Base-by-base conservation (phyloP, 345 rosid species). In the Turnera subulata region DNA sequence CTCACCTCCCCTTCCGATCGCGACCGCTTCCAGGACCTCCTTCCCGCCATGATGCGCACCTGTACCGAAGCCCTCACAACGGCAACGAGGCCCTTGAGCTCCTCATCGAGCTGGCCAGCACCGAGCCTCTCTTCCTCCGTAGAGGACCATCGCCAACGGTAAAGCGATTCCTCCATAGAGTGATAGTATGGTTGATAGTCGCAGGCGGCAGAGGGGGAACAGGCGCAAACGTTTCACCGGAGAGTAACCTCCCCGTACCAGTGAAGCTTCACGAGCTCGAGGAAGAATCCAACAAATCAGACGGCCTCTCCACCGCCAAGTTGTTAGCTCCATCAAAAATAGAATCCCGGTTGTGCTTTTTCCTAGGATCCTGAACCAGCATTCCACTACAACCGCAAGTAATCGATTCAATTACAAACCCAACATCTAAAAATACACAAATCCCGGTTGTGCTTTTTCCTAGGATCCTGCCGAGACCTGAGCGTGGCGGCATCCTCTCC, bases 401-500 rank as follows among this genome's bases (percentile, higher is more conserved):
- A 26, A 39, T 57, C 12, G 10, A 10, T 13, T 32, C 20, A 18
- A 15, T 17, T 13, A 50, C 32, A 47, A 1, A 42, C 47, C 13
- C 2, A n/a, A 14, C 11, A 10, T 9, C 40, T 7, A 13, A 13
- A 2, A 37, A 7, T 37, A 13, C 40, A 7, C 40, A 37, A 37
- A 7, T 37, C 91, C 42, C 80, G 91, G 35, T 84, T 82, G 46
- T 79, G 76, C 1, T 58, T 56, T 63, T 73, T 83, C 37, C 74
- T 71, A 69, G 93, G 96, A 76, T 86, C 98, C 73, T 85, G 90
- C n/a, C n/a, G n/a, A n/a, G n/a, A n/a, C n/a, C n/a, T n/a, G n/a
- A n/a, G n/a, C n/a, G n/a, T n/a, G n/a, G n/a, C n/a, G n/a, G n/a
- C n/a, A n/a, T n/a, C n/a, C n/a, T n/a, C n/a, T n/a, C n/a, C n/a